Percentiles rank a stretch among this genome's conserved stretches.
Conservation (phyloP, 2,329 filamentous ascomycete species). For the Didymella arachidicola region DNA sequence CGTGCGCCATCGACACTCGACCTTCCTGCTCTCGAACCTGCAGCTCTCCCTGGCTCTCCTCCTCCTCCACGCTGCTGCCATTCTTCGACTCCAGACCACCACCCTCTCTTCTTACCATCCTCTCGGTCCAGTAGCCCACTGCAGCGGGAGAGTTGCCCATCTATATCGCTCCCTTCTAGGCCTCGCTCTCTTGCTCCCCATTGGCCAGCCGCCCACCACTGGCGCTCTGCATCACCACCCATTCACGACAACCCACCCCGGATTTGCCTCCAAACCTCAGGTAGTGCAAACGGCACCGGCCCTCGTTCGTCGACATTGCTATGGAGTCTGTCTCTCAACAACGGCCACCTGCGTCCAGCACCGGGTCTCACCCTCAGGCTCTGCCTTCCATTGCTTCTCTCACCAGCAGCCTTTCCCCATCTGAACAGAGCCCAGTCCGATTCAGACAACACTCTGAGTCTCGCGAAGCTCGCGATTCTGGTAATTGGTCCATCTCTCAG, state of each 20-base stretch:
- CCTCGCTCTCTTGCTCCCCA: conserved; percentile 25
- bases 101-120: conserved; percentile 19
- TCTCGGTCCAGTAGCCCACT: conserved; percentile 16
- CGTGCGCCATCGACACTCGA: conserved; percentile 21
- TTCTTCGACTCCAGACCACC: conserved; percentile 19
- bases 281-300: conserved; percentile 19
- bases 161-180: conserved; percentile 18
- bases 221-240: conserved; percentile 38
- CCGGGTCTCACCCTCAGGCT: conserved; percentile 46
- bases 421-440: conserved; percentile 46
- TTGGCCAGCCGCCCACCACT: conserved; percentile 31
- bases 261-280: conserved; percentile 17
- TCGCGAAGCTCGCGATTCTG: conserved; percentile 64
- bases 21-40: conserved; percentile 18
- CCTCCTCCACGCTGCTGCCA: conserved; percentile 30
- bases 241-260: conserved; percentile 21
- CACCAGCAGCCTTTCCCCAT: conserved; percentile 43
- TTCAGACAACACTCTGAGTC: conserved; percentile 51
- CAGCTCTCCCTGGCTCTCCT: conserved; percentile 18
- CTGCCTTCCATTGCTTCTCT: conserved; percentile 51
- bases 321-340: conserved; percentile 46
- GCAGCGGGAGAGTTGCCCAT: conserved; percentile 17
- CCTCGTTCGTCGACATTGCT: conserved; percentile 19
- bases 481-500: conserved; percentile 67
- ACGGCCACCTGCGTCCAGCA: conserved; percentile 31